A percentile compares a stretch with the other conserved stretches of the same genome.
Evolutionary conservation across 2,329 filamentous ascomycete genomes (phyloP).

Genomic region (Chaetothyriales sp.): DNA sequence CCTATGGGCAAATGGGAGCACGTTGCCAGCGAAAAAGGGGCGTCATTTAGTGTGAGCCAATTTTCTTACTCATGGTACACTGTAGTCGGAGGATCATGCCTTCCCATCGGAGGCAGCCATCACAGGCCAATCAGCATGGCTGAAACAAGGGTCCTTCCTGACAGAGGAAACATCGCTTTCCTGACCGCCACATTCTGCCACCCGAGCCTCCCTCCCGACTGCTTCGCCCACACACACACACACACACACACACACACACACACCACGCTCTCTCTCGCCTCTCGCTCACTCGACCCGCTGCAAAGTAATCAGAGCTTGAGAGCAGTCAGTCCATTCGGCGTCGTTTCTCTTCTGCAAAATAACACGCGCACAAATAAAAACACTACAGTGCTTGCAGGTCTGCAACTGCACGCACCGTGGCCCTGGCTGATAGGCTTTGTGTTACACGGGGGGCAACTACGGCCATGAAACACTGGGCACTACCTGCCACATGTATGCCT

Average conservation of each 20-base stretch:
- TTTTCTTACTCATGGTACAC: neutral
- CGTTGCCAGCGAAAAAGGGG: neutral
- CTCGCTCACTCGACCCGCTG: neutral
- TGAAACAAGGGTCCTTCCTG: neutral
- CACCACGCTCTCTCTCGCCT: no score
- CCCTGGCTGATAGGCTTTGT: neutral
- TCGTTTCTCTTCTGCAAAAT: neutral
- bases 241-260: no score
- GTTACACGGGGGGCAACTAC: neutral
- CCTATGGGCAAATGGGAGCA: neutral
- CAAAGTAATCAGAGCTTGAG: neutral
- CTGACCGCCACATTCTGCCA: neutral
- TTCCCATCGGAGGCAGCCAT: neutral
- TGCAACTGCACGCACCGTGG: neutral
- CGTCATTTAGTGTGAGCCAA: neutral
- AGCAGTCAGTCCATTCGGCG: neutral
- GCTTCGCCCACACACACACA: no score
- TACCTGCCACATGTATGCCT: neutral
- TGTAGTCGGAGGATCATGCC: neutral
- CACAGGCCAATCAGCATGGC: neutral
- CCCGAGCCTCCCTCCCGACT: neutral
- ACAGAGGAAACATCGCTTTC: neutral
- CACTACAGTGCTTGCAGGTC: no score
- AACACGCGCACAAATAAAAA: neutral
- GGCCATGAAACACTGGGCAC: neutral